Percentiles rank a stretch among this genome's conserved stretches.
These are phyloP conservation scores for Mortierella sp. DNA, from an alignment of 371 early-diverging fungal species.

Conservation along the genomic window DNA sequence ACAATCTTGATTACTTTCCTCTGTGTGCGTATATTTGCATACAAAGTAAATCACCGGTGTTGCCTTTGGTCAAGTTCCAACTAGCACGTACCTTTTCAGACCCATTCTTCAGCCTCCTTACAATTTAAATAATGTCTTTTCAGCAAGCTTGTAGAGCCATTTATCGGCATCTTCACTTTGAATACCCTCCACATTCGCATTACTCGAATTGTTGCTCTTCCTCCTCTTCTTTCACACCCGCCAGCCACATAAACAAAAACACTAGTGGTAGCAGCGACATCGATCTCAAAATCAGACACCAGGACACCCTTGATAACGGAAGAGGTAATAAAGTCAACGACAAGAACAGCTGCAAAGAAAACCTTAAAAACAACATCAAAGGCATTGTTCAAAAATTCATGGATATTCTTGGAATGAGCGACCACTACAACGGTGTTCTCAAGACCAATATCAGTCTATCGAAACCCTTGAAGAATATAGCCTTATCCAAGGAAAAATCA, in stretches of 20 bases:
- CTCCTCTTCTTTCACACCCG: not conserved
- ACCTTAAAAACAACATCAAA: not conserved
- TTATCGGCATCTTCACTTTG: conserved; percentile 31
- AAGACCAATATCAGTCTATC: not conserved
- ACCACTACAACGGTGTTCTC: conserved; percentile 4
- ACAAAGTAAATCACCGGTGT: not conserved
- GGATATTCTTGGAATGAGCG: conserved; percentile 25
- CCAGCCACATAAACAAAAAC: not conserved
- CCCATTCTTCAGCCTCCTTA: not conserved
- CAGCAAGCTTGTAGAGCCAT: conserved; percentile 15
- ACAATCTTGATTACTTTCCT: not conserved
- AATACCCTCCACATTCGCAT: conserved; percentile 5
- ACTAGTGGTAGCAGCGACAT: conserved; percentile 2
- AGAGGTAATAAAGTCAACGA: not conserved
- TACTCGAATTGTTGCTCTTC: conserved; percentile 3
- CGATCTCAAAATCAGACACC: too few species aligned
- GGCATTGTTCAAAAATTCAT: not conserved
- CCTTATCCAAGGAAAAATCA: not conserved
- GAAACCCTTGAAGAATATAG: not conserved
- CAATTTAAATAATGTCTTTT: conserved; percentile 16
- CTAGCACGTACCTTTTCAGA: not conserved
- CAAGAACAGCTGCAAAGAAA: too few species aligned
- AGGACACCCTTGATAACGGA: too few species aligned
- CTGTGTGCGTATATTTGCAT: not conserved
- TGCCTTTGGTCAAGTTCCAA: not conserved